phyloP scores from a whole-genome alignment of 768 basidiomycete species.

The Amanita jacksonii region DNA sequence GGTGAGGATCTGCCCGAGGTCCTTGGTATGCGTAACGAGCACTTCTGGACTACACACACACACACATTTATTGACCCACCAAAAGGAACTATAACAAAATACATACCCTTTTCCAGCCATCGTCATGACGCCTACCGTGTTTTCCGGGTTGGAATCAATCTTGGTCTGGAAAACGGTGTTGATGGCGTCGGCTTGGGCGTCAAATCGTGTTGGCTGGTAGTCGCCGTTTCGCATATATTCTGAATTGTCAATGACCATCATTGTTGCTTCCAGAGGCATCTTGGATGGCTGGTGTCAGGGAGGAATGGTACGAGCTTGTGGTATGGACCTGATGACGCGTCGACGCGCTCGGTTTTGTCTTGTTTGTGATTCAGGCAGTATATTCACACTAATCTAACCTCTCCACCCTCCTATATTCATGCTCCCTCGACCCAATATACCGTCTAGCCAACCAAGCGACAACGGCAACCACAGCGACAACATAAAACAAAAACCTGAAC shows the following conservation, averaged over 20 bases:
- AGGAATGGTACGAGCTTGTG: constrained; percentile 5
- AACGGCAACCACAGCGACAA: not conserved
- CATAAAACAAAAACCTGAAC: constrained; percentile 21
- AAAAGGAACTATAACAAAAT: not conserved
- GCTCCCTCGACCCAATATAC: not conserved
- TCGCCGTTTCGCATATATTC: constrained; percentile 97
- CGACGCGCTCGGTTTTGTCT: constrained; percentile 14
- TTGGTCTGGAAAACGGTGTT: constrained; percentile 87
- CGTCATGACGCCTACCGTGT: constrained; percentile 94
- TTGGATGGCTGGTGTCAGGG: constrained; percentile 20
- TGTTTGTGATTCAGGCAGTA: not conserved
- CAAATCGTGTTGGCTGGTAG: constrained; percentile 78
- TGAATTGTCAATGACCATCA: constrained; percentile 97
- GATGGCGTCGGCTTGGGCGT: constrained; percentile 88
- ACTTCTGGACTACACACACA: constrained; percentile 72
- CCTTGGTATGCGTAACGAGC: constrained; percentile 91
- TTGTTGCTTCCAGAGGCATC: constrained; percentile 97
- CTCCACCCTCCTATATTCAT: constrained; percentile 4
- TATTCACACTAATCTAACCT: constrained; percentile 4
- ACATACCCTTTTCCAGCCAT: constrained; percentile 94
- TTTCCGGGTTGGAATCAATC: constrained; percentile 94
- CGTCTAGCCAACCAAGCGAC: not conserved
- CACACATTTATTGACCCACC: not conserved
- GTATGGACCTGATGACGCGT: constrained; percentile 30
- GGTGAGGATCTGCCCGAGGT: constrained; percentile 83